Conservation (phyloP, 2,329 filamentous ascomycete species). For the Lasiodiplodia hormozganensis region DNA sequence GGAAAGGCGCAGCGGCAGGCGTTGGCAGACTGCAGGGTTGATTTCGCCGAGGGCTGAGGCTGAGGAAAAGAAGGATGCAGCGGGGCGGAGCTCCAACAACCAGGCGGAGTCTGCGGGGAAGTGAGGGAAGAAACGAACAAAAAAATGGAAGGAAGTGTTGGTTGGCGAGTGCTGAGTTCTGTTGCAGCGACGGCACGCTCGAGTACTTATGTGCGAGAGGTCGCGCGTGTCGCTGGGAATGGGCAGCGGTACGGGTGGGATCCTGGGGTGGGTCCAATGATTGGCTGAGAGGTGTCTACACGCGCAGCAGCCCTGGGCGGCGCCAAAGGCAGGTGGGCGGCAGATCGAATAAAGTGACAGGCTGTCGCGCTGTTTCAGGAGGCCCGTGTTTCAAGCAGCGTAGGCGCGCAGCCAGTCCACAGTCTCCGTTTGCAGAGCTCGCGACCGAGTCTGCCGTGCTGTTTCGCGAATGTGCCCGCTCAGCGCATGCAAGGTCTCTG, state of each 20-base stretch:
- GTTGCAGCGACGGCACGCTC: slow-evolving; percentile 8
- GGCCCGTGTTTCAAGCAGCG: slow-evolving; percentile 25
- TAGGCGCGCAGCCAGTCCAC: slow-evolving; percentile 18
- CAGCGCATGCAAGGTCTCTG: slow-evolving; percentile 27
- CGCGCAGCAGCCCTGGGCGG: slow-evolving; percentile 22
- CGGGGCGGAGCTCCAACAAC: slow-evolving; percentile 30
- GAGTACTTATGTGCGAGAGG: slow-evolving; percentile 23
- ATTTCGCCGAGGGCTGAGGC: slow-evolving; percentile 20
- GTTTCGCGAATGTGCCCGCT: slow-evolving; percentile 21
- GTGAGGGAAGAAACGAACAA: slow-evolving; percentile 20
- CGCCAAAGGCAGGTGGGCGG: slow-evolving; percentile 19
- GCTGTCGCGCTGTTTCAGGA: slow-evolving; percentile 26
- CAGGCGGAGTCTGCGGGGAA: slow-evolving; percentile 27
- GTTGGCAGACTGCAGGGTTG: slow-evolving; percentile 17
- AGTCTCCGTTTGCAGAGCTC: slow-evolving; percentile 10
- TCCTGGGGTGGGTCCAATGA: slow-evolving; percentile 17
- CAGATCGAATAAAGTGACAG: slow-evolving; percentile 26
- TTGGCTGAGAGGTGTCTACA: slow-evolving; percentile 13
- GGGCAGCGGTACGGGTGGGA: slow-evolving; percentile 3
- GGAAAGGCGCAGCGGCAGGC: slow-evolving; percentile 16
- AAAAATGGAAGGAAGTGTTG: slow-evolving; percentile 9
- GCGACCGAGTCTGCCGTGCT: slow-evolving; percentile 23
- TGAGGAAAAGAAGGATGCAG: slow-evolving; percentile 26
- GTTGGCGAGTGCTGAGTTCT: slow-evolving; percentile 9
- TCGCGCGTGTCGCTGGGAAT: slow-evolving; percentile 18